Conservation (phyloP, 805 yeast genomes). For the Zygosaccharomyces rouxii region DNA sequence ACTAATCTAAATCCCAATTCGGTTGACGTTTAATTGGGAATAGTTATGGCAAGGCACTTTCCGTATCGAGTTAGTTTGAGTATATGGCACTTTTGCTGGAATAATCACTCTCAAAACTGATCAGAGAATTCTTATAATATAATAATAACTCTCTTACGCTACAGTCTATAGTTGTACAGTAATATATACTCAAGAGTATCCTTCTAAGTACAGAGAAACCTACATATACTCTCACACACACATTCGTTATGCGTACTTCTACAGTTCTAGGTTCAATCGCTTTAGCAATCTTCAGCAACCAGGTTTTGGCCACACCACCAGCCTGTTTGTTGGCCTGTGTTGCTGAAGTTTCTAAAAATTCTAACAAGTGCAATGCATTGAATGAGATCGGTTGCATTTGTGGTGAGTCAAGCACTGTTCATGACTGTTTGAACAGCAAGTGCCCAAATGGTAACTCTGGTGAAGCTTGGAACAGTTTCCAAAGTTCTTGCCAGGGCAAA, state of each 20-base stretch:
- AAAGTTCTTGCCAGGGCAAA: constrained; percentile 43
- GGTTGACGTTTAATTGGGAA: not conserved
- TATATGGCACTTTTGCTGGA: not conserved
- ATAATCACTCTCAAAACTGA: not conserved
- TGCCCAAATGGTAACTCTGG: constrained; percentile 65
- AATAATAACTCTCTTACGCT: not conserved
- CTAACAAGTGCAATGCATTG: constrained; percentile 53
- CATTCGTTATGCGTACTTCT: constrained; percentile 28
- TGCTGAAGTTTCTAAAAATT: constrained; percentile 54
- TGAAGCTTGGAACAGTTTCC: constrained; percentile 57
- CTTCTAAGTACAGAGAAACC: not conserved
- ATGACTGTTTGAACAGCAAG: constrained; percentile 56
- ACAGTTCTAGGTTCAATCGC: constrained; percentile 28
- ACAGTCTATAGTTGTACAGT: not conserved
- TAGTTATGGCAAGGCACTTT: not conserved
- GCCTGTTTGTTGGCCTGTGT: constrained; percentile 92
- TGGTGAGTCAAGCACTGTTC: constrained; percentile 49
- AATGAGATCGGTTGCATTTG: constrained; percentile 69
- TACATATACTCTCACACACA: not conserved
- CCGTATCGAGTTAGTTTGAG: not conserved
- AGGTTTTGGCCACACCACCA: constrained; percentile 70
- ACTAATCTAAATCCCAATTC: not conserved
- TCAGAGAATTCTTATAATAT: not conserved
- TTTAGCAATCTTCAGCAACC: constrained; percentile 25
- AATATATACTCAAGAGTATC: no score